phyloP scores from a whole-genome alignment of 2,329 filamentous ascomycete genomes.

The Samsoniella hepiali region DNA sequence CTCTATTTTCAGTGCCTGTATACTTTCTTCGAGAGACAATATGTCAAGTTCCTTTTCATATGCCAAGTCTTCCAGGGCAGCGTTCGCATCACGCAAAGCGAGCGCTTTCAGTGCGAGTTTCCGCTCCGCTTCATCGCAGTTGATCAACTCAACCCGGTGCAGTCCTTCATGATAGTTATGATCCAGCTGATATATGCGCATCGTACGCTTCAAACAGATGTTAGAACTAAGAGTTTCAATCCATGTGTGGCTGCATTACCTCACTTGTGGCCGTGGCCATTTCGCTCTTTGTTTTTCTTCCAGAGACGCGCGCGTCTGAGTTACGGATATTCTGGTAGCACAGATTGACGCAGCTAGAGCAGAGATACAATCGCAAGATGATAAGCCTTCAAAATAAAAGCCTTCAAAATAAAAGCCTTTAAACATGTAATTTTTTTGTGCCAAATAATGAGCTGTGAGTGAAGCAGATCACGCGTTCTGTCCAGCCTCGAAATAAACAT shows the following conservation, averaged over 20 bases:
- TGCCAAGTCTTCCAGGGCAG: constrained; percentile 34
- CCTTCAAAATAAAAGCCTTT: not conserved
- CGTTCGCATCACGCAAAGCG: constrained; percentile 72
- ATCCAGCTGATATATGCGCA: constrained; percentile 58
- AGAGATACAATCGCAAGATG: not conserved
- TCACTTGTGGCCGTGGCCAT: constrained; percentile 19
- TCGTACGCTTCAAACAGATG: constrained; percentile 38
- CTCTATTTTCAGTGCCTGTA: constrained; percentile 32
- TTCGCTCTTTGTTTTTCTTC: not conserved
- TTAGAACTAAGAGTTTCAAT: not conserved
- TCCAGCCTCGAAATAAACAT: constrained; percentile 7
- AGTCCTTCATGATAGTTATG: constrained; percentile 64
- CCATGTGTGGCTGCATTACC: not conserved
- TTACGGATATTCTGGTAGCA: not conserved
- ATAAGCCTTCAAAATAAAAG: not conserved
- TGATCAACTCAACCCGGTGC: constrained; percentile 63
- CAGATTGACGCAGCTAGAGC: no score
- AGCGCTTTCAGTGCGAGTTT: constrained; percentile 66
- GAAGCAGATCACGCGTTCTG: constrained; percentile 2
- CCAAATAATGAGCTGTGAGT: constrained; percentile 18
- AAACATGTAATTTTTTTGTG: not conserved
- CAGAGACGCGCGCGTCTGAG: not conserved
- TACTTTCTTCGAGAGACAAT: not conserved
- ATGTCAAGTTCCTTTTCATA: constrained; percentile 8
- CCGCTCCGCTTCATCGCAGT: constrained; percentile 72